phyloP scores from a whole-genome alignment of 2,329 filamentous ascomycete genomes.

The Cytospora piceae region DNA sequence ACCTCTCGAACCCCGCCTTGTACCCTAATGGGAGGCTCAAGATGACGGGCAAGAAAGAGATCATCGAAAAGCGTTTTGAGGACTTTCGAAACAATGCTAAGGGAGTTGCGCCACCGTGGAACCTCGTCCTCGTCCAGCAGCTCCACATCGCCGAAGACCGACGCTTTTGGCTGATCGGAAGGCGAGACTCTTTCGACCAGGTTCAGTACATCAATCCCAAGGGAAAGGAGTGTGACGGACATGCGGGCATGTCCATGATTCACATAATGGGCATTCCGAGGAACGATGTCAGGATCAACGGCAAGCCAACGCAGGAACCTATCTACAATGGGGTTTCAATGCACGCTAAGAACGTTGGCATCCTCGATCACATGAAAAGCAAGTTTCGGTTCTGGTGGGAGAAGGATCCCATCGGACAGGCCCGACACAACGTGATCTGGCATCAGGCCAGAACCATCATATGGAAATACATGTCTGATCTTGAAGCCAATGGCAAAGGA shows the following conservation, averaged over 20 bases:
- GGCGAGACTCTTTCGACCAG: slow-evolving; percentile 11
- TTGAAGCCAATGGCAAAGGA: slow-evolving; percentile 4
- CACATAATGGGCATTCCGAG: slow-evolving; percentile 14
- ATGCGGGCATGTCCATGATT: slow-evolving; percentile 14
- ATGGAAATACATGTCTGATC: slow-evolving; percentile 11
- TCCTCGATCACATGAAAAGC: slow-evolving; percentile 14
- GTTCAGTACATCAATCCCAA: slow-evolving; percentile 15
- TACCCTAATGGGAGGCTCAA: slow-evolving; percentile 18
- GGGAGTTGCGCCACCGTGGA: slow-evolving; percentile 1
- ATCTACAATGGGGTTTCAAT: slow-evolving; percentile 15
- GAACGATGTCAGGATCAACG: slow-evolving; percentile 10
- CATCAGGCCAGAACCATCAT: slow-evolving; percentile 9
- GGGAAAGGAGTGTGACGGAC: slow-evolving; percentile 3
- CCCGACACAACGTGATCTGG: slow-evolving; percentile 17
- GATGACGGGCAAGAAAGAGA: slow-evolving; percentile 3
- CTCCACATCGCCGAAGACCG: slow-evolving; percentile 16
- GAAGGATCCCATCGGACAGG: slow-evolving; percentile 4
- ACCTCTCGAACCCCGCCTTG: slow-evolving; percentile 5
- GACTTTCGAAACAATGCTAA: slow-evolving; percentile 13
- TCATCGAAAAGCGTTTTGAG: slow-evolving; percentile 13
- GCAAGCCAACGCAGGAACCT: slow-evolving; percentile 7
- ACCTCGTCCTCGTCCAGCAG: slow-evolving; percentile 14
- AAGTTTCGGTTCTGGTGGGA: slow-evolving; percentile 16
- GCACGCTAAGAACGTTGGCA: slow-evolving; percentile 10
- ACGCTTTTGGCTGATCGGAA: slow-evolving; percentile 12